These are phyloP conservation scores for Pezicula carpinea DNA, from an alignment of 2,329 filamentous ascomycete genomes.

Conservation along the genomic window DNA sequence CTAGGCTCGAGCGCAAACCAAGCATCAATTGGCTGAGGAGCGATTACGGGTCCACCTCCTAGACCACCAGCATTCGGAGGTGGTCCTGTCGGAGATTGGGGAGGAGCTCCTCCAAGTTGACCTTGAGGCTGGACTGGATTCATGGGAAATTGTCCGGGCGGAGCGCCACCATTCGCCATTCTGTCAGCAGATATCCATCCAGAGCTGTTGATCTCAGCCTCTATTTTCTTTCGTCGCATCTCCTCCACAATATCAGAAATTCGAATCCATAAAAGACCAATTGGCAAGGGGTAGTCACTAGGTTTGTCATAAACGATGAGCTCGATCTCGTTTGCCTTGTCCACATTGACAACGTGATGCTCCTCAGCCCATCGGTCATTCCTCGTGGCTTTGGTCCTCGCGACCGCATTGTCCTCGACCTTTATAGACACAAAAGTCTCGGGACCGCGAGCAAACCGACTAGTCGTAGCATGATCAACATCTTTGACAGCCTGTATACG, in stretches of 20 bases:
- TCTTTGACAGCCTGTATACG: conserved; percentile 86
- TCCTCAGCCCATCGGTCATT: conserved; percentile 92
- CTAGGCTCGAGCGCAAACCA: conserved; percentile 98
- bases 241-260: conserved; percentile 98
- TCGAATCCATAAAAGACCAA: conserved; percentile 91
- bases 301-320: conserved; percentile 97
- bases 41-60: conserved; percentile 28
- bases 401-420: conserved; percentile 89
- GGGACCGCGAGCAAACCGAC: conserved; percentile 80
- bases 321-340: conserved; percentile 98
- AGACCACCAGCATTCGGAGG: conserved; percentile 23
- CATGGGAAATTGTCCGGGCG: conserved; percentile 54
- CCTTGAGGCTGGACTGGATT: conserved; percentile 43
- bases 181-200: conserved; percentile 98
- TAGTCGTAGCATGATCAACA: conserved; percentile 83
- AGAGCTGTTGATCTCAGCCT: conserved; percentile 88
- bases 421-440: conserved; percentile 97
- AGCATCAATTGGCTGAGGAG: conserved; percentile 66
- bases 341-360: conserved; percentile 85
- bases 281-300: conserved; percentile 83
- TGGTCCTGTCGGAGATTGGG: conserved; percentile 31
- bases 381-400: conserved; percentile 77
- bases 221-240: conserved; percentile 94
- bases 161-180: conserved; percentile 62
- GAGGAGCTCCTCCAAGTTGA: conserved; percentile 32